A percentile compares a stretch with the other conserved stretches of the same genome.
Evolutionary conservation across 2,329 filamentous ascomycete genomes (phyloP).

Genomic region (Peltaster fructicola): DNA sequence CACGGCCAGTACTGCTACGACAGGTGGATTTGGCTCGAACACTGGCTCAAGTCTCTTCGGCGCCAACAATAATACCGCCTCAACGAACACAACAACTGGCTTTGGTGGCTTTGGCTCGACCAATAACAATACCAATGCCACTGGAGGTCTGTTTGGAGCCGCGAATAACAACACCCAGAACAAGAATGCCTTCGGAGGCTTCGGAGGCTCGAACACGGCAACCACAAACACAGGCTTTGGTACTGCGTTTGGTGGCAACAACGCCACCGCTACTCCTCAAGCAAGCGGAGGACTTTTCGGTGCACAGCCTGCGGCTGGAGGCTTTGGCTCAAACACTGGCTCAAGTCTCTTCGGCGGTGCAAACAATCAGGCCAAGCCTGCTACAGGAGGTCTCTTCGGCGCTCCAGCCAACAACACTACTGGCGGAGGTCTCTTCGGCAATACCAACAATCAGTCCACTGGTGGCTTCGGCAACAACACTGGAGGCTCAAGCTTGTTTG

Average conservation of each 20-base stretch:
- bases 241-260: constrained; percentile 23
- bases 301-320: constrained; percentile 23
- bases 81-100: constrained; percentile 1
- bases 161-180: constrained; percentile 5
- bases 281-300: constrained; percentile 26
- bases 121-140: constrained; percentile 2
- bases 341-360: constrained; percentile 26
- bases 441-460: constrained; percentile 12
- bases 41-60: constrained; percentile 6
- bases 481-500: constrained; percentile 16
- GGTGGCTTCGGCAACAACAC: constrained; percentile 18
- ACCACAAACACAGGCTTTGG: constrained; percentile 9
- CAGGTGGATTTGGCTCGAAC: constrained; percentile 4
- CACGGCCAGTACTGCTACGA: constrained; percentile 5
- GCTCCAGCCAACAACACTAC: constrained; percentile 17
- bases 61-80: constrained; percentile 3
- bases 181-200: constrained; percentile 15
- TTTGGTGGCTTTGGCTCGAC: constrained; percentile 5
- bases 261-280: constrained; percentile 11
- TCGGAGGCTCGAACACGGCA: constrained; percentile 14
- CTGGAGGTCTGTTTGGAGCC: constrained; percentile 21
- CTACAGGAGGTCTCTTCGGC: constrained; percentile 25
- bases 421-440: constrained; percentile 22
- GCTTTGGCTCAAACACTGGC: constrained; percentile 26
- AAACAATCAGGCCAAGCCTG: constrained; percentile 11